A percentile compares a stretch with the other conserved stretches of the same genome.
These are phyloP conservation scores for Pezicula neosporulosa DNA, from an alignment of 2,329 filamentous ascomycete genomes.

Conservation along the genomic window DNA sequence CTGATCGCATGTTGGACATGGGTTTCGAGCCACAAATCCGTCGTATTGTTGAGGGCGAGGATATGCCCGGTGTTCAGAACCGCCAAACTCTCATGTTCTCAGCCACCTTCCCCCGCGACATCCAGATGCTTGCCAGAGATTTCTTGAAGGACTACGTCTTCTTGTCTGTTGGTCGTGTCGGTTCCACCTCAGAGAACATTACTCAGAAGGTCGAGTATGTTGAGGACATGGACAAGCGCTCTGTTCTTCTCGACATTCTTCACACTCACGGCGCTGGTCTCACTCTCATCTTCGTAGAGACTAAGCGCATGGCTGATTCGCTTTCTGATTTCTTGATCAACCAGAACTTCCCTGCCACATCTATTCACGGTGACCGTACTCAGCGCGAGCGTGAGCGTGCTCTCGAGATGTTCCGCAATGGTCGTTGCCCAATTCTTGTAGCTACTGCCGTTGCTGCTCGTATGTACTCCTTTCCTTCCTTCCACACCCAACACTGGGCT, in stretches of 20 bases:
- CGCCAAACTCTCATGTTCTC: conserved; percentile 99
- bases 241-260: conserved; percentile 93
- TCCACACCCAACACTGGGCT: no score
- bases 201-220: conserved; percentile 99
- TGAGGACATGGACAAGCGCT: conserved; percentile 96
- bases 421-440: conserved; percentile 91
- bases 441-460: conserved; percentile 93
- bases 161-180: conserved; percentile 96
- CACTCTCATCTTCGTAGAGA: conserved; percentile 98
- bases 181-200: conserved; percentile 99
- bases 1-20: conserved; percentile 99
- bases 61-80: conserved; percentile 81
- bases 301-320: conserved; percentile 98
- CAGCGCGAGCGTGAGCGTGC: conserved; percentile 98
- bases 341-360: conserved; percentile 96
- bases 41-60: conserved; percentile 95
- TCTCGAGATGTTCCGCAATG: conserved; percentile 95
- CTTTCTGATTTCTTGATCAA: conserved; percentile 98
- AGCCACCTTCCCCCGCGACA: conserved; percentile 97
- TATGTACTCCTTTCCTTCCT: conserved; percentile 23
- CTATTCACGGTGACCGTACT: conserved; percentile 97
- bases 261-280: conserved; percentile 88
- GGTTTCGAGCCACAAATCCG: conserved; percentile 99
- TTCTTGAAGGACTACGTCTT: conserved; percentile 99
- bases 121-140: conserved; percentile 97